phyloP scores from a whole-genome alignment of 2,329 filamentous ascomycete genomes.

The Alternaria novae-zelandiae region DNA sequence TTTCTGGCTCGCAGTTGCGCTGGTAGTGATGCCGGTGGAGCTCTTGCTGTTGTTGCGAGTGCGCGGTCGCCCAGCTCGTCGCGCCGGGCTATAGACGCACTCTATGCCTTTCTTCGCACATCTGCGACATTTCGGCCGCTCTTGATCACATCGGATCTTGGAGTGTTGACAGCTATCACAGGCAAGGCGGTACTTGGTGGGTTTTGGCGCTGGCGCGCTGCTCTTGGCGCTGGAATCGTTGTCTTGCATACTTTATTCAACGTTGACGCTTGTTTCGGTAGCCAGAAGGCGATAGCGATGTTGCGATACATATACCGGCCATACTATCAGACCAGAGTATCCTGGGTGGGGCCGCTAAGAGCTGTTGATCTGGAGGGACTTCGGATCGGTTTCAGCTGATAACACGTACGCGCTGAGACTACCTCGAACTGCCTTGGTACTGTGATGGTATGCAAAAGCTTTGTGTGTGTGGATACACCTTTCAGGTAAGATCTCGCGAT shows the following conservation, averaged over 20 bases:
- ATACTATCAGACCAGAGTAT: background rate
- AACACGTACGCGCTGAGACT: background rate
- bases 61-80: constrained; percentile 9
- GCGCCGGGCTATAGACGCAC: constrained; percentile 10
- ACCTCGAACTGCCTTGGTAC: background rate
- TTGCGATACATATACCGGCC: constrained; percentile 1
- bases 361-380: background rate
- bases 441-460: background rate
- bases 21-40: background rate
- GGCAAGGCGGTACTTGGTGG: constrained; percentile 9
- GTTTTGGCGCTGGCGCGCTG: background rate
- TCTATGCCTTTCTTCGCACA: constrained; percentile 12
- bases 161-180: constrained; percentile 13
- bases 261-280: background rate
- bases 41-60: constrained; percentile 7
- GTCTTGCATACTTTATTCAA: background rate
- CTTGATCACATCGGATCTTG: constrained; percentile 11
- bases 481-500: background rate
- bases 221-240: constrained; percentile 3
- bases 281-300: background rate
- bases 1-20: background rate
- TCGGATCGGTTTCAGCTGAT: background rate
- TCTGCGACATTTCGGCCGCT: constrained; percentile 12
- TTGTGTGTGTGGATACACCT: background rate
- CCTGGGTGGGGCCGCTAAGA: background rate